Conservation (phyloP, 179 eudicot genomes). For the Patellifolia procumbens region DNA sequence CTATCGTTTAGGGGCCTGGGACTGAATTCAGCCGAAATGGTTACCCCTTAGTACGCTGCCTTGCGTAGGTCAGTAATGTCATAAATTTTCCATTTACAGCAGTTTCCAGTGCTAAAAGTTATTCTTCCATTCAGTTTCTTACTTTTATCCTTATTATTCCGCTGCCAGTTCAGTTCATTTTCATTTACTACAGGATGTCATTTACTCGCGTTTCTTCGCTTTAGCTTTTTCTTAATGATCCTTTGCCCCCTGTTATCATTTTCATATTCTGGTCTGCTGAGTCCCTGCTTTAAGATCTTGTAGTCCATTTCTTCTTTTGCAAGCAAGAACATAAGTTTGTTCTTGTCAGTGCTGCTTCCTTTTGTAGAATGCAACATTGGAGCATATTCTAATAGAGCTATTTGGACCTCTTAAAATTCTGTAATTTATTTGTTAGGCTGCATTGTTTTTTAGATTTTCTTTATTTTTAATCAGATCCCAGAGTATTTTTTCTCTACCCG, state of each 20-base stretch:
- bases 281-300: constrained; percentile 12
- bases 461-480: background rate
- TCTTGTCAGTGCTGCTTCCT: background rate
- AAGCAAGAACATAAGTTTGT: background rate
- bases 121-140: constrained; percentile 37
- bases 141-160: constrained; percentile 33
- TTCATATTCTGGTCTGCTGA: background rate
- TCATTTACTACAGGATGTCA: constrained; percentile 12
- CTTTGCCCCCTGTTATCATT: constrained; percentile 11
- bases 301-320: constrained; percentile 7
- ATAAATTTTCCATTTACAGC: constrained; percentile 44
- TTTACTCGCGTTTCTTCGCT: constrained; percentile 19
- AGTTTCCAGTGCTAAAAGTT: constrained; percentile 35
- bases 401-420: background rate
- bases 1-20: constrained; percentile 87
- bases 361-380: background rate
- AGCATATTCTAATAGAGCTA: background rate
- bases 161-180: constrained; percentile 16
- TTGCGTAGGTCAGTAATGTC: constrained; percentile 78
- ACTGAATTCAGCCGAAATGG: constrained; percentile 92
- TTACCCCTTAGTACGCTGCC: constrained; percentile 76
- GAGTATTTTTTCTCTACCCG: background rate
- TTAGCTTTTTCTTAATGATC: constrained; percentile 19
- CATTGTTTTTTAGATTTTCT: background rate
- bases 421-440: background rate